phyloP scores from a whole-genome alignment of 2,329 filamentous ascomycete genomes.

The Lecanosticta acicola region DNA sequence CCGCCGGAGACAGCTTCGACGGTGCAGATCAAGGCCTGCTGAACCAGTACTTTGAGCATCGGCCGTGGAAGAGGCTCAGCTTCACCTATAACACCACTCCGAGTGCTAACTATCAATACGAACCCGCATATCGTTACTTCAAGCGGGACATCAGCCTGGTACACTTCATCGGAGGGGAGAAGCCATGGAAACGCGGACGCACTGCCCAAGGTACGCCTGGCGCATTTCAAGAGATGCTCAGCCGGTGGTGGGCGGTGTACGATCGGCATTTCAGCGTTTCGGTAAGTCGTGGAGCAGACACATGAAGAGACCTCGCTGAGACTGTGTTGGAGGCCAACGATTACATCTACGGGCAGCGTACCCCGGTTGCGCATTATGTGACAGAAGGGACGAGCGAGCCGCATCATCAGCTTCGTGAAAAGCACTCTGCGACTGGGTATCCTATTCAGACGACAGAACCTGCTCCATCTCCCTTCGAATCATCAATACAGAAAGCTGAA shows the following conservation, averaged over 20 bases:
- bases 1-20: constrained; percentile 87
- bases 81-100: constrained; percentile 98
- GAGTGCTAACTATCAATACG: constrained; percentile 93
- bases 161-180: constrained; percentile 88
- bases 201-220: constrained; percentile 47
- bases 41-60: constrained; percentile 85
- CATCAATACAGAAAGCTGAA: constrained; percentile 2
- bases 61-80: constrained; percentile 73
- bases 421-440: constrained; percentile 24
- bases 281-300: constrained; percentile 8
- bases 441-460: constrained; percentile 19
- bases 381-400: constrained; percentile 1
- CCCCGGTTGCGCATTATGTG: constrained; percentile 8
- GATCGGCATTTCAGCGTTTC: constrained; percentile 69
- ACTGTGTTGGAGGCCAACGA: constrained; percentile 9
- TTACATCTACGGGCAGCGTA: constrained; percentile 16
- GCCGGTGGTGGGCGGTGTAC: constrained; percentile 90
- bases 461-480: constrained; percentile 12
- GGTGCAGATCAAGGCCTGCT: constrained; percentile 92
- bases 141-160: constrained; percentile 83
- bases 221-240: constrained; percentile 77
- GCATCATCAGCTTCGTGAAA: constrained; percentile 7
- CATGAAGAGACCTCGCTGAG: not conserved
- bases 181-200: constrained; percentile 64
- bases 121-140: constrained; percentile 90